These are phyloP conservation scores for Aegilops speltoides DNA, from an alignment of 176 grass and related monocot species.

Conservation along the genomic window DNA sequence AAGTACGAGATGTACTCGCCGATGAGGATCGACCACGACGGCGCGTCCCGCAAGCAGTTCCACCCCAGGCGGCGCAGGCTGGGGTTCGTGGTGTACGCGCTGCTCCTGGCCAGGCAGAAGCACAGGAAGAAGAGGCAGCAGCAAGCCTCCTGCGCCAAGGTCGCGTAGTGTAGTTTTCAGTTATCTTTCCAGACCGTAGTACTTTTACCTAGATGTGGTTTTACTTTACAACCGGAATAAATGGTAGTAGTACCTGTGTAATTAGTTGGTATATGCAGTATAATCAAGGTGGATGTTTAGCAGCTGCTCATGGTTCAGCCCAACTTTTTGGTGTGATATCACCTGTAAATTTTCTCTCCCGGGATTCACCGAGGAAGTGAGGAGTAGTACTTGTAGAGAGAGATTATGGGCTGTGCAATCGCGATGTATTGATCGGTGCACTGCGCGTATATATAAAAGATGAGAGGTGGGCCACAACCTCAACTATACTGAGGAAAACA, in stretches of 20 bases:
- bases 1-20: slow-evolving; percentile 69
- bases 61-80: slow-evolving; percentile 60
- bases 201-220: neutral
- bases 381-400: neutral
- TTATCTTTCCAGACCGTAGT: neutral
- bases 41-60: slow-evolving; percentile 47
- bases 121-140: slow-evolving; percentile 49
- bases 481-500: too few relatives aligned
- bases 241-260: too few relatives aligned
- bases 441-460: too few relatives aligned
- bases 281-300: too few relatives aligned
- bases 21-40: slow-evolving; percentile 45
- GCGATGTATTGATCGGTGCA: too few relatives aligned
- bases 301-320: too few relatives aligned
- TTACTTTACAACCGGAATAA: slow-evolving; percentile 29
- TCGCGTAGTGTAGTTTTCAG: slow-evolving; percentile 8
- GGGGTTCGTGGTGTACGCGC: slow-evolving; percentile 54
- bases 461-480: too few relatives aligned
- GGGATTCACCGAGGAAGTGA: too few relatives aligned
- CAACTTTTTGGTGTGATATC: too few relatives aligned
- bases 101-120: slow-evolving; percentile 65
- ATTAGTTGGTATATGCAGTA: too few relatives aligned
- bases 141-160: slow-evolving; percentile 25
- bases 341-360: too few relatives aligned
- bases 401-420: too few relatives aligned